Evolutionary conservation across 1,284 basidiomycete species (phyloP), one percentile per base, ranked within the genome.

Genomic region (Ganoderma meredithae): DNA sequence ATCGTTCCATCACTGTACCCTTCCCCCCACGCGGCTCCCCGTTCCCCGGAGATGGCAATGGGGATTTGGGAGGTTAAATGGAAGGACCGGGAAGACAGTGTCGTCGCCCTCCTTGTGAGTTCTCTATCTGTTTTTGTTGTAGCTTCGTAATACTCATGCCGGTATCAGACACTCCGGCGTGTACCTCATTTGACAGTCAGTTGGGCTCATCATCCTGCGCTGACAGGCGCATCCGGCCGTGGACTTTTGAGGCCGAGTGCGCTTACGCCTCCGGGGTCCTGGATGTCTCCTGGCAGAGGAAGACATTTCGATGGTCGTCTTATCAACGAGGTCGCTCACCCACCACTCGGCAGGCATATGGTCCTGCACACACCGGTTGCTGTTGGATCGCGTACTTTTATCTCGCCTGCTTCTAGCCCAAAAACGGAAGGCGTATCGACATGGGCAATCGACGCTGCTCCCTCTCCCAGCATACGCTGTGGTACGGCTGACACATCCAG

Each of bases 1-100:
- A 13, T 10, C 17, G 13, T 33, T 31, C 56, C 17, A 39, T 41
- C 40, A 31, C 4, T n/a, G 1, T 67, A 60, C 31, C 63, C 74
- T 31, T 66, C 63, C 62, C 89, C 86, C 7, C 90, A 92, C 72
- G 79, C 88, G 74, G 82, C 80, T 2, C 82, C 83, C 31, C 88
- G 89, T 53, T 83, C 82, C 39, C 62, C 82, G 8, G 72, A 74
- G 17, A 93, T 92, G 92, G 85, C 89, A 62, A 70, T 73, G 0
- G 78, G 82, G 9, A 88, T 89, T 67, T 94, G 90, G 88, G 90
- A 91, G 75, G 83, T 92, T 41, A 94, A 94, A 76, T 94, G 90
- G 90, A 81, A 83, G 39, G 86, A 91, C 77, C 84, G 92, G 52
- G 89, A 93, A 67, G 89, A 94, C 71, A 91, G 90, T 69, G 85